Percentiles rank a stretch among this genome's conserved stretches.
phyloP scores from a whole-genome alignment of 139 green algal species.

The Micractinium conductrix region DNA sequence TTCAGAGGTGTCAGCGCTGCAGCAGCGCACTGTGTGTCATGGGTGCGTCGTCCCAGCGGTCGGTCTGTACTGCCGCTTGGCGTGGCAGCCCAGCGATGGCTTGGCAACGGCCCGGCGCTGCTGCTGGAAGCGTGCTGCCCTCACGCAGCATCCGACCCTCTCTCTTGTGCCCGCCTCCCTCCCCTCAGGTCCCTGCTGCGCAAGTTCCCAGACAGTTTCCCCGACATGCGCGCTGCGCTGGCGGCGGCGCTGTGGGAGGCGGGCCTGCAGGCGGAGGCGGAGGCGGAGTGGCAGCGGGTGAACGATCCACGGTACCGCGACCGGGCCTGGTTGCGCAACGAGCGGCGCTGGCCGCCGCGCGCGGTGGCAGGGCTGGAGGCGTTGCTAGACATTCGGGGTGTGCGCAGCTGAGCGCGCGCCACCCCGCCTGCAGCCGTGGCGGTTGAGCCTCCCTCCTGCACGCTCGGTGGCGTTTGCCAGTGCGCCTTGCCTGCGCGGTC shows the following conservation, averaged over 20 bases:
- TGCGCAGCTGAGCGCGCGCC: background rate
- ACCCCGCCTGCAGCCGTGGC: too few relatives aligned
- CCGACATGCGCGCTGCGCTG: constrained; percentile 85
- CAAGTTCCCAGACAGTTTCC: constrained; percentile 78
- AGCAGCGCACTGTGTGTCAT: too few relatives aligned
- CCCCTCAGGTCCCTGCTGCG: constrained; percentile 65
- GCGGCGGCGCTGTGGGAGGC: constrained; percentile 80
- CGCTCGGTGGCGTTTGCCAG: too few relatives aligned
- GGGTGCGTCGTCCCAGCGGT: too few relatives aligned
- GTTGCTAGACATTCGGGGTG: constrained; percentile 73
- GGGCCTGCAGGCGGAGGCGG: constrained; percentile 79
- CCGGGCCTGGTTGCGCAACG: constrained; percentile 65
- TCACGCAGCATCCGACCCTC: too few relatives aligned
- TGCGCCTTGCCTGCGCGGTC: too few relatives aligned
- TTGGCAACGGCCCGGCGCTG: too few relatives aligned
- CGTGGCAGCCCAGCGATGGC: too few relatives aligned
- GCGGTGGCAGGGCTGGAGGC: constrained; percentile 62
- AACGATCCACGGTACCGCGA: constrained; percentile 66
- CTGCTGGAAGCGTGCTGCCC: too few relatives aligned
- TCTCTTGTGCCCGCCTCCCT: background rate
- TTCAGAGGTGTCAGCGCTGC: too few relatives aligned
- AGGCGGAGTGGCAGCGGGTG: constrained; percentile 52
- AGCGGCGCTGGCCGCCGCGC: constrained; percentile 79
- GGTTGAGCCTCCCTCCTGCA: too few relatives aligned
- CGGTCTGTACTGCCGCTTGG: too few relatives aligned